Evolutionary conservation across 129 eudicot genomes (phyloP), one percentile per base, ranked within the genome.

Genomic region (Flaveria sonorensis): DNA sequence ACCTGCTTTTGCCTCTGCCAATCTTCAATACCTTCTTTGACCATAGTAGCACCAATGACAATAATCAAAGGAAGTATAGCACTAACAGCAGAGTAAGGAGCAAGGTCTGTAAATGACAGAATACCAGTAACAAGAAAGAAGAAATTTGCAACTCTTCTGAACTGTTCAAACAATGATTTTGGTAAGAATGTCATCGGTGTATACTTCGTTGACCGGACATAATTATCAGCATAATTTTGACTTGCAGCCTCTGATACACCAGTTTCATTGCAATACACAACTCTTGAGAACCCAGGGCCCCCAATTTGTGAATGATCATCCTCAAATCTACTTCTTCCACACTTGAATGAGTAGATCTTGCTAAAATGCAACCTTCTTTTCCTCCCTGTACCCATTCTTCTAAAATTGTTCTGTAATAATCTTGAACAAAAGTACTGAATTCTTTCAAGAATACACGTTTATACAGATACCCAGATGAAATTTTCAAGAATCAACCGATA

Each of bases 61-160:
- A 93, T 69, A 77, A 90, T 75, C 60, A 93, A 73, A 46, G 98
- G 98, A 59, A 89, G 65, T 65, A 90, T 79, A 42, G 97, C 91
- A 83, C 93, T 93, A 6, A 85, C 90, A 55, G 97, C 88, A 39
- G 89, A 55, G 60, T 93, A 93, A 81, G 98, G 98, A 51, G 98
- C 96, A 62, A 93, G 87, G 0, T 68, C 0, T 63, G 97, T 93
- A 79, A 93, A 93, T 66, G 96, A 73, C 82, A 93, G 50, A 9
- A 84, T 87, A 15, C 93, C 98, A 74, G 85, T 86, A 64, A 93
- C 97, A 68, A 93, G 96, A 70, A 93, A 93, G 75, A 28, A 93
- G 72, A 93, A 93, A 76, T 93, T 93, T 45, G 98, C 98, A 81
- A 94, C 98, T 79, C 98, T 91, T 74, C 98, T 89, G 66, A 94